phyloP scores from a whole-genome alignment of 1,284 basidiomycete genomes.

The Taiwanofungus camphoratus region DNA sequence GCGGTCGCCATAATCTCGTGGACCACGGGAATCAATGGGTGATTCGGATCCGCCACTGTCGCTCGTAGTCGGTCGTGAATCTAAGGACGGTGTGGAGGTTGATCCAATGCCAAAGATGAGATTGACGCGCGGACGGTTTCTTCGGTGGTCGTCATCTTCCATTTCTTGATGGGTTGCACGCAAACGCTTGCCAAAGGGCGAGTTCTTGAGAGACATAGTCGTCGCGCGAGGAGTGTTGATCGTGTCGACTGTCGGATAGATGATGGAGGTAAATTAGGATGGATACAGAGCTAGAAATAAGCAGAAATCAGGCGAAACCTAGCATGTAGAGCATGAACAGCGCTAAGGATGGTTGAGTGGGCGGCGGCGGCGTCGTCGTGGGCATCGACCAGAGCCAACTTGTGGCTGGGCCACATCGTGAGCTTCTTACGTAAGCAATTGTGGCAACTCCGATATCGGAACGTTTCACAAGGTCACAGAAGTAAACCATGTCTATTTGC shows the following conservation, averaged over 20 bases:
- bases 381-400: no score
- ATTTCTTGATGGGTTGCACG: conserved; percentile 57
- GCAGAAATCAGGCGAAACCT: conserved; percentile 19
- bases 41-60: conserved; percentile 53
- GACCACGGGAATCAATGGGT: conserved; percentile 36
- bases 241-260: conserved; percentile 15
- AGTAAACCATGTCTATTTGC: no score
- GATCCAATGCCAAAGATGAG: conserved; percentile 45
- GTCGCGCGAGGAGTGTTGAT: conserved; percentile 9
- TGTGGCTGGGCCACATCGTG: conserved; percentile 16
- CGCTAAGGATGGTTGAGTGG: background rate
- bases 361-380: background rate
- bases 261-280: conserved; percentile 11
- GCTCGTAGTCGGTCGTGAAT: conserved; percentile 47
- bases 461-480: no score
- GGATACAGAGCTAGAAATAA: conserved; percentile 13
- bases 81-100: conserved; percentile 47
- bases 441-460: background rate
- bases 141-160: conserved; percentile 46
- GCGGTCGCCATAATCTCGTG: conserved; percentile 66
- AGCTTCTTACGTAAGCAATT: conserved; percentile 22
- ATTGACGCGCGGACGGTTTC: conserved; percentile 48
- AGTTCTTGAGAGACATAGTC: conserved; percentile 71
- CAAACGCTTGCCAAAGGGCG: conserved; percentile 73
- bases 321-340: conserved; percentile 21